These are phyloP conservation scores for Aspergillus eucalypticola DNA, from an alignment of 2,329 filamentous ascomycete genomes.

Conservation along the genomic window DNA sequence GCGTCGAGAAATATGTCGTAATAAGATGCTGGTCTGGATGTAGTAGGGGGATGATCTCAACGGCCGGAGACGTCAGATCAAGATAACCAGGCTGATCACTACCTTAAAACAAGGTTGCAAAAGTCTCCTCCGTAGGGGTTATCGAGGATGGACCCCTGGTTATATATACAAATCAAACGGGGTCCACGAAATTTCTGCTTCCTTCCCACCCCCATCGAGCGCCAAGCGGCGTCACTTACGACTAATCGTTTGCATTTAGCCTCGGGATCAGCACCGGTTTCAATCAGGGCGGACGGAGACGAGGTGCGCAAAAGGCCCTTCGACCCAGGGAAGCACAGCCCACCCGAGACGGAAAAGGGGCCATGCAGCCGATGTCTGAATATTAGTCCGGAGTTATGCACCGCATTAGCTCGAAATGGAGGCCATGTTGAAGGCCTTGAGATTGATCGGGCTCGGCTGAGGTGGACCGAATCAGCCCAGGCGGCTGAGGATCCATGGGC, in stretches of 20 bases:
- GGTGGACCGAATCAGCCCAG: constrained; percentile 12
- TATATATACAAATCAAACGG: not conserved
- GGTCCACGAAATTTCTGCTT: constrained; percentile 2
- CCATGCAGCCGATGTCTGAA: constrained; percentile 5
- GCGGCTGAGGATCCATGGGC: constrained; percentile 14
- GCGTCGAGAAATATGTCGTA: not conserved
- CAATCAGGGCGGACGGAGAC: not conserved
- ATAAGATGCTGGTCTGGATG: not conserved
- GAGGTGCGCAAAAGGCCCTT: not conserved
- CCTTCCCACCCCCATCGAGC: not conserved
- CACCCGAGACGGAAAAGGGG: constrained; percentile 5
- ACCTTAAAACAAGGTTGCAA: not conserved
- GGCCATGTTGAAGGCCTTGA: constrained; percentile 2
- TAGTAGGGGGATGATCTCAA: not conserved
- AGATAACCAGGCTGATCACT: not conserved
- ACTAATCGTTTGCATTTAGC: constrained; percentile 4
- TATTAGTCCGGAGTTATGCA: constrained; percentile 18
- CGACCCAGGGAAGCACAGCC: constrained; percentile 2
- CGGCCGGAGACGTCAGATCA: not conserved
- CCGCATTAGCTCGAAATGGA: not conserved
- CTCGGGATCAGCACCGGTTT: constrained; percentile 7
- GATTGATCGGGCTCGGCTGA: constrained; percentile 12
- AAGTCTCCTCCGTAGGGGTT: not conserved
- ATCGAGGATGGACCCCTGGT: not conserved
- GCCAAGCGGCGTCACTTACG: constrained; percentile 1